Conservation (phyloP, 2,329 filamentous ascomycete genomes). For the Fusarium fracticaudum region DNA sequence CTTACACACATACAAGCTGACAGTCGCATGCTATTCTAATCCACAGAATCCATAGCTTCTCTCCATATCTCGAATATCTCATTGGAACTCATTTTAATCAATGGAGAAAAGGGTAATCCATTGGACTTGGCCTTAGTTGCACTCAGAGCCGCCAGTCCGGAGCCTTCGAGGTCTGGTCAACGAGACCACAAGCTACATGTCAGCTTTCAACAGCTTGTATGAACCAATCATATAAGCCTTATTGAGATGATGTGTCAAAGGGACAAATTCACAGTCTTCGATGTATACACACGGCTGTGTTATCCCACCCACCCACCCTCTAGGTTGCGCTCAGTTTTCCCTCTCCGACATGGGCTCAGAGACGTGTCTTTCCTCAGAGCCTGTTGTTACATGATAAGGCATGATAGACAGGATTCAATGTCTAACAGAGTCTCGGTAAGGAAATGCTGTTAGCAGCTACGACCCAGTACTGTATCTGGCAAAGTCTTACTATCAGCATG, state of each 20-base stretch:
- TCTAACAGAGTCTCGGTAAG: no score
- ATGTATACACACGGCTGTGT: not conserved
- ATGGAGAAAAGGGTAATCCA: no score
- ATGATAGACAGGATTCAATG: not conserved
- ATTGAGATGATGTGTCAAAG: not conserved
- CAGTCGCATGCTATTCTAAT: not conserved
- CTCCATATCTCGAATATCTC: not conserved
- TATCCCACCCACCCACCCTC: not conserved
- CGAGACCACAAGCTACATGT: not conserved
- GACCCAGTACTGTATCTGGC: not conserved
- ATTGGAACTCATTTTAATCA: no score
- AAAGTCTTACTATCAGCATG: not conserved
- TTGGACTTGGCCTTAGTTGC: not conserved
- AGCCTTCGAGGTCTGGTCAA: not conserved
- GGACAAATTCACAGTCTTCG: not conserved
- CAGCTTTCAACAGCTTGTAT: not conserved
- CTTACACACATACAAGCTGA: not conserved
- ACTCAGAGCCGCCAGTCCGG: not conserved
- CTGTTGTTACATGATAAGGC: not conserved
- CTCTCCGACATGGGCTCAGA: no score
- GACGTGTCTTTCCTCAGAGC: not conserved
- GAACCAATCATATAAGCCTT: not conserved
- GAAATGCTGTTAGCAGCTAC: not conserved
- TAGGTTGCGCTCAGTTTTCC: not conserved
- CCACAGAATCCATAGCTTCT: not conserved